A percentile compares a stretch with the other conserved stretches of the same genome.
Conservation (phyloP, 441 rosid genomes). For the Erodium texanum region DNA sequence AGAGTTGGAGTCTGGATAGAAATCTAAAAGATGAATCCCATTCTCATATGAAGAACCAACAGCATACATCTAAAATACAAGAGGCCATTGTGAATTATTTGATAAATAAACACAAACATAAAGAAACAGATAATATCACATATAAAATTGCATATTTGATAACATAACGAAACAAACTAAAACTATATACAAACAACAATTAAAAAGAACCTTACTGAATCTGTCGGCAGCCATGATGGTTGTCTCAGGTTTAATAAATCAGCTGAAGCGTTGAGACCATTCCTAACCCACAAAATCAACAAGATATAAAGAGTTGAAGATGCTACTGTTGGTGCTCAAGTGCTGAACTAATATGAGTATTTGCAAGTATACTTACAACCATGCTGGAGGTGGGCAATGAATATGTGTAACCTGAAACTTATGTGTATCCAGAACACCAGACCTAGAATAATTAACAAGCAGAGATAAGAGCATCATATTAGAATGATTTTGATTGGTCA, state of each 20-base stretch:
- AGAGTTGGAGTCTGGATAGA: conserved; percentile 64
- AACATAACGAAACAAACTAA: background rate
- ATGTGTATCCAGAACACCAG: conserved; percentile 70
- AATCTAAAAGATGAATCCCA: conserved; percentile 87
- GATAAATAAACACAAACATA: no score
- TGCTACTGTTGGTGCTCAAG: conserved; percentile 10
- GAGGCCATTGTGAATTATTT: background rate
- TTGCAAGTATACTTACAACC: conserved; percentile 65
- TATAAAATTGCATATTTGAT: background rate
- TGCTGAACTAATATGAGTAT: conserved; percentile 4
- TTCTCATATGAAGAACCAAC: conserved; percentile 62
- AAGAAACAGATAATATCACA: background rate
- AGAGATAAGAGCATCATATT: conserved; percentile 7
- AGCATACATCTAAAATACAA: conserved; percentile 54
- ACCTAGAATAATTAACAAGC: conserved; percentile 42
- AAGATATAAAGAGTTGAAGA: conserved; percentile 5
- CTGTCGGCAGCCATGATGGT: conserved; percentile 81
- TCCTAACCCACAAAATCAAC: conserved; percentile 33
- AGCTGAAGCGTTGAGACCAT: conserved; percentile 35
- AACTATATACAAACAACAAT: conserved; percentile 8
- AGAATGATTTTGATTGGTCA: background rate
- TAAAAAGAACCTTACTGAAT: conserved; percentile 50
- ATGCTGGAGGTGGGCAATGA: conserved; percentile 96
- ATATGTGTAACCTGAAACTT: conserved; percentile 65
- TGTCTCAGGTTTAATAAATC: conserved; percentile 47